Conservation (phyloP, 257 asterid genomes). For the Echium plantagineum region DNA sequence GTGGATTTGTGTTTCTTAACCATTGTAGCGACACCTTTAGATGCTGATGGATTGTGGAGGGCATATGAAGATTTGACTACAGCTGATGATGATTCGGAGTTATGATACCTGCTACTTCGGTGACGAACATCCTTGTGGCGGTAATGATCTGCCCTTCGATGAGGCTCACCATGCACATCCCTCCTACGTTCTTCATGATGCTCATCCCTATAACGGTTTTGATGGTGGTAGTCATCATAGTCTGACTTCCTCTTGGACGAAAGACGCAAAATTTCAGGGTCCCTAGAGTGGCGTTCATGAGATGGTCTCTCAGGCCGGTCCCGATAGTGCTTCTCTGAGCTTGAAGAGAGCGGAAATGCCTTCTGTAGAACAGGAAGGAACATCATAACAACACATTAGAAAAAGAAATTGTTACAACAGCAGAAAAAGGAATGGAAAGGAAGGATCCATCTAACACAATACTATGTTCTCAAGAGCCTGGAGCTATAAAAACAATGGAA, state of each 20-base stretch:
- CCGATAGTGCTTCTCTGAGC: slow-evolving; percentile 30
- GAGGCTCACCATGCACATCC: slow-evolving; percentile 11
- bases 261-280: slow-evolving; percentile 55
- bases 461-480: slow-evolving; percentile 2
- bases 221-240: slow-evolving; percentile 21
- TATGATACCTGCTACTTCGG: slow-evolving; percentile 19
- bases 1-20: slow-evolving; percentile 60
- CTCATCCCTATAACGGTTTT: slow-evolving; percentile 13
- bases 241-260: slow-evolving; percentile 54
- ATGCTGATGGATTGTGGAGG: slow-evolving; percentile 15
- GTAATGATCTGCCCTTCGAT: slow-evolving; percentile 5
- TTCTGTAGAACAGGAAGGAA: slow-evolving; percentile 32
- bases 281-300: slow-evolving; percentile 47
- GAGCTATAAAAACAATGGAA: slow-evolving; percentile 1
- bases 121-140: slow-evolving; percentile 14
- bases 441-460: not conserved
- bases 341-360: slow-evolving; percentile 28
- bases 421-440: not conserved
- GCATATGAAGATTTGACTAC: slow-evolving; percentile 17
- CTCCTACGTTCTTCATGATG: slow-evolving; percentile 20
- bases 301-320: slow-evolving; percentile 35
- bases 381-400: not conserved
- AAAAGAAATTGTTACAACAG: not conserved
- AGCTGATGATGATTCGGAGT: slow-evolving; percentile 10
- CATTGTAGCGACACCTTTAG: slow-evolving; percentile 20